Conservation (phyloP, 768 basidiomycete species). For the Dictyophora rubrovolvata region DNA sequence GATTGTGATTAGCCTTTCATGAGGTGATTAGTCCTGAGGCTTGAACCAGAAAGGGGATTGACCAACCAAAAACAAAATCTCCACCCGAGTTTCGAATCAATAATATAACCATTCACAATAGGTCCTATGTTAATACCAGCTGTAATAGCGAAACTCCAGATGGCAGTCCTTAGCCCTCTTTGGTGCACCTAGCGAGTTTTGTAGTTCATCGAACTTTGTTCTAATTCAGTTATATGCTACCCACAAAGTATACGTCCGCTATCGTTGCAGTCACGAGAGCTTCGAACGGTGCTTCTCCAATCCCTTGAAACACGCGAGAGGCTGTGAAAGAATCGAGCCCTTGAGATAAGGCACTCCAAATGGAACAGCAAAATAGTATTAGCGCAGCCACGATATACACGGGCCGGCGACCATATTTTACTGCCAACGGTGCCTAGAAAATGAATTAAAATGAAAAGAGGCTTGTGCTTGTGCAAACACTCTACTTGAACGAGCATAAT, state of each 20-base stretch:
- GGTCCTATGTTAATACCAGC: conserved; percentile 34
- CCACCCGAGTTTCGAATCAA: conserved; percentile 31
- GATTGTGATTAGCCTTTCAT: conserved; percentile 25
- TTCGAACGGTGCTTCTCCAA: conserved; percentile 21
- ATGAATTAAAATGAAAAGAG: conserved; percentile 20
- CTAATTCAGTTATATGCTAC: too few species aligned
- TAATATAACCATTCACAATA: conserved; percentile 37
- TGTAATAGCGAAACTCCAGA: conserved; percentile 37
- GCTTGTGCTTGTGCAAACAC: not conserved
- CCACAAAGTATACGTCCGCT: conserved; percentile 11
- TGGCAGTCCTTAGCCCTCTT: conserved; percentile 31
- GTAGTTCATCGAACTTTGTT: too few species aligned
- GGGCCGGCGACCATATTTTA: conserved; percentile 37
- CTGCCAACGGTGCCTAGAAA: conserved; percentile 28
- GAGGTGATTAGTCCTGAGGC: not conserved
- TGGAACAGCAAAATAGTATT: conserved; percentile 34
- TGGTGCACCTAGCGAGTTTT: conserved; percentile 31
- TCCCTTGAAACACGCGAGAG: conserved; percentile 35
- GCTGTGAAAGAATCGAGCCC: conserved; percentile 31
- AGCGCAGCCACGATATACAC: conserved; percentile 32
- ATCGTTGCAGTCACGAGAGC: conserved; percentile 14
- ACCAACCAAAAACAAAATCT: conserved; percentile 34
- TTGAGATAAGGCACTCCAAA: conserved; percentile 35
- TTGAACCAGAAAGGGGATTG: too few species aligned
- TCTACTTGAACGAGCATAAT: conserved; percentile 2